A percentile compares a stretch with the other conserved stretches of the same genome.
Evolutionary conservation across 495 filamentous ascomycete genomes (phyloP).

Genomic region (Penicillium samsonianum): DNA sequence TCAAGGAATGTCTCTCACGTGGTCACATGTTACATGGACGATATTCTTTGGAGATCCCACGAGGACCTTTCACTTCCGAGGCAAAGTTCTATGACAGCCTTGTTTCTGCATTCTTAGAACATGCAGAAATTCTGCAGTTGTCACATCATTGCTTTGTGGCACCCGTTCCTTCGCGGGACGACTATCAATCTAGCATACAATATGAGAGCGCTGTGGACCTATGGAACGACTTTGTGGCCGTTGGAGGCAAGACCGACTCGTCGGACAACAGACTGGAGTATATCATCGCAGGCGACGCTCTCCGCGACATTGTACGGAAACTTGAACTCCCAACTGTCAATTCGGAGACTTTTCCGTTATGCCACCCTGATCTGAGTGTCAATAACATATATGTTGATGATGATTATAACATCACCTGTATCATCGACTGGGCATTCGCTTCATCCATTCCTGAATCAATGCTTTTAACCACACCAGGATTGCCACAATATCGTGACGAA

Average conservation of each 20-base stretch:
- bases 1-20: conserved; percentile 29
- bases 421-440: conserved; percentile 39
- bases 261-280: conserved; percentile 36
- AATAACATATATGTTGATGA: conserved; percentile 42
- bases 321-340: conserved; percentile 15
- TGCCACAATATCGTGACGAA: conserved; percentile 31
- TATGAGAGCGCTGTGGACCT: conserved; percentile 16
- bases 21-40: conserved; percentile 27
- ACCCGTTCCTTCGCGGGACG: conserved; percentile 19
- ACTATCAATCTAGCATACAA: conserved; percentile 17
- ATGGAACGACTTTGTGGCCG: conserved; percentile 33
- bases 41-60: conserved; percentile 20
- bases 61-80: conserved; percentile 25
- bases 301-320: conserved; percentile 28
- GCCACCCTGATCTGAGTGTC: conserved; percentile 23
- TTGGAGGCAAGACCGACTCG: conserved; percentile 30
- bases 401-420: conserved; percentile 37
- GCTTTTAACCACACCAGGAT: conserved; percentile 27
- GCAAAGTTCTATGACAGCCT: conserved; percentile 26
- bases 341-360: conserved; percentile 22
- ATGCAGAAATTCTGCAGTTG: conserved; percentile 23
- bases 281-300: conserved; percentile 29
- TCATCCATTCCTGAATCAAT: conserved; percentile 28
- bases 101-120: conserved; percentile 16
- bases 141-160: conserved; percentile 29